Evolutionary conservation across 192 early-diverging fungal species (phyloP).

Genomic region (Backusella circina): DNA sequence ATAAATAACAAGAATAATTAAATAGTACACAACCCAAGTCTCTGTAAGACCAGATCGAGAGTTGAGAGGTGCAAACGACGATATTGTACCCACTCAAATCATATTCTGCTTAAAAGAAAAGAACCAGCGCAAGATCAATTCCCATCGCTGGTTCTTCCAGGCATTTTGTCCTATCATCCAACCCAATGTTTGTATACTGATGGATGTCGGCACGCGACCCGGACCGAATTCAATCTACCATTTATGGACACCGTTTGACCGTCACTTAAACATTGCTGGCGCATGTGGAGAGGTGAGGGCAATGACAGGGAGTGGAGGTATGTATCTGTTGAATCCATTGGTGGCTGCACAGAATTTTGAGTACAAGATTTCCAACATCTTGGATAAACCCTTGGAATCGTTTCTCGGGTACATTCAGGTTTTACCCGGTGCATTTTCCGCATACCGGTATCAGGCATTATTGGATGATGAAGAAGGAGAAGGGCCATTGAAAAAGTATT

Average conservation of each 20-base stretch:
- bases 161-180: conserved; percentile 55
- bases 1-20: no score
- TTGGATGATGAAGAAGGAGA: conserved; percentile 47
- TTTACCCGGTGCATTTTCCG: conserved; percentile 79
- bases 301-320: conserved; percentile 44
- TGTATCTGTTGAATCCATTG: conserved; percentile 60
- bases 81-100: conserved; percentile 73
- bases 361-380: conserved; percentile 73
- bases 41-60: conserved; percentile 68
- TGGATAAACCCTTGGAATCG: conserved; percentile 77
- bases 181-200: conserved; percentile 54
- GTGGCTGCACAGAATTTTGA: conserved; percentile 83
- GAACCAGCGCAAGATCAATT: conserved; percentile 89
- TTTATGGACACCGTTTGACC: conserved; percentile 77
- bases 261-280: conserved; percentile 65
- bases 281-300: conserved; percentile 83
- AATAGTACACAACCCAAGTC: conserved; percentile 69
- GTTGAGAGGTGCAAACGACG: conserved; percentile 58
- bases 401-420: conserved; percentile 83
- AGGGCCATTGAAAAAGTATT: conserved; percentile 68
- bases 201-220: conserved; percentile 82
- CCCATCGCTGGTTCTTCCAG: conserved; percentile 73
- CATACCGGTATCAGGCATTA: conserved; percentile 71
- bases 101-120: conserved; percentile 90
- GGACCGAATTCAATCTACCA: conserved; percentile 65